Evolutionary conservation across 2,329 filamentous ascomycete species (phyloP), one percentile per base, ranked within the genome.

Genomic region (Ilyonectria sp.): DNA sequence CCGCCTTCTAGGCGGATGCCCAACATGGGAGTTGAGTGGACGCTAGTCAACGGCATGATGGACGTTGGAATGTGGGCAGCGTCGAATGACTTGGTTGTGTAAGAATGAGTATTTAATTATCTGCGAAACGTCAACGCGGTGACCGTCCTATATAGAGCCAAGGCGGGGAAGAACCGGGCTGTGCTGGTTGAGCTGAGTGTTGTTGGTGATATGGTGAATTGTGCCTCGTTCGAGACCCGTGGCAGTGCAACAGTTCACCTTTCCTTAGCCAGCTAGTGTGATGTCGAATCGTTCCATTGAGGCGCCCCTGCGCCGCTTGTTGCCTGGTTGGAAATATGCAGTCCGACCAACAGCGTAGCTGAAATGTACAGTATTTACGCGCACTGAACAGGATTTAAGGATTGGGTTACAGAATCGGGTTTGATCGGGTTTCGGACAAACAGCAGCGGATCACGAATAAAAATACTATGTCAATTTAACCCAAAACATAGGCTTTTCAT

Each of bases 1-100:
- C 35, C 31, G 10, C 13, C 15, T 3, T 67, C 33, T 26, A 75
- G 66, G 19, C 47, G 60, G 15, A 75, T 72, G 2, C 63, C 68
- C 2, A 74, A 21, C 13, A 11, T 23, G 4, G 50, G 50, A 64
- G 2, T 19, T 35, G 33, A 17, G 6, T 29, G 10, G 9, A 6
- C 26, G 5, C 4, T 26, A 4, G 65, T 65, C 35, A 9, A 56
- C 6, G 65, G 65, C 61, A 68, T 68, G 29, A 40, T 33, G 63
- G 17, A 17, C 3, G 23, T 15, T 15, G 3, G 3, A 23, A 50
- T 49, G 5, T 26, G 21, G 8, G 19, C 2, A 23, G 11, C 23
- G 43, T 6, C 7, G 21, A 49, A 49, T 6, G 23, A 49, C 21
- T 19, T 2, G 2, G 10, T 15, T 3, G 23, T 26, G 13, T 4